phyloP scores from a whole-genome alignment of 1,284 basidiomycete species.

The Tilletia horrida region DNA sequence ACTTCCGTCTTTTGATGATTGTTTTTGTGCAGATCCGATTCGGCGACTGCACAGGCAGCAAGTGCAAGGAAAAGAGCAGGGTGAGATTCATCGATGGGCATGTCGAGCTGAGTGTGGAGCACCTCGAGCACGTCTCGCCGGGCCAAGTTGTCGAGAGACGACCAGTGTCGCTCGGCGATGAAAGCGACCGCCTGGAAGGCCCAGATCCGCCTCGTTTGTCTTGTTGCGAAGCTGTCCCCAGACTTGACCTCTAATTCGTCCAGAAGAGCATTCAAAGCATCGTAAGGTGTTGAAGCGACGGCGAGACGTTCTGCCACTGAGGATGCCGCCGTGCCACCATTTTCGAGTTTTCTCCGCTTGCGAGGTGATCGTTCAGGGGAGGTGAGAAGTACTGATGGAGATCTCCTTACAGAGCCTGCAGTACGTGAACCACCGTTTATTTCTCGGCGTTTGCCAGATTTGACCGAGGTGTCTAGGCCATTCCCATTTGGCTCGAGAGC shows the following conservation, averaged over 20 bases:
- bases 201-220: conserved; percentile 56
- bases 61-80: conserved; percentile 79
- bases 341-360: background rate
- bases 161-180: conserved; percentile 73
- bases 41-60: conserved; percentile 65
- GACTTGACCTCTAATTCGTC: background rate
- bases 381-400: background rate
- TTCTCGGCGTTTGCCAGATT: background rate
- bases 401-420: background rate
- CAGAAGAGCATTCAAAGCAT: background rate
- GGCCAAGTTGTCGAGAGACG: conserved; percentile 62
- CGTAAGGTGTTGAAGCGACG: background rate
- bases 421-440: background rate
- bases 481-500: background rate
- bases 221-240: background rate
- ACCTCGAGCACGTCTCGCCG: conserved; percentile 62
- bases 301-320: background rate
- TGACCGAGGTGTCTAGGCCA: background rate
- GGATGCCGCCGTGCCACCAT: background rate
- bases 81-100: conserved; percentile 67
- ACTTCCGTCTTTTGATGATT: background rate
- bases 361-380: background rate
- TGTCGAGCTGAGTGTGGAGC: conserved; percentile 65
- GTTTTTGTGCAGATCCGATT: conserved; percentile 32
- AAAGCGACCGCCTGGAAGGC: conserved; percentile 78